Evolutionary conservation across 1,284 basidiomycete genomes (phyloP), one percentile per base, ranked within the genome.

Genomic region (Sphaerobolus stellatus): DNA sequence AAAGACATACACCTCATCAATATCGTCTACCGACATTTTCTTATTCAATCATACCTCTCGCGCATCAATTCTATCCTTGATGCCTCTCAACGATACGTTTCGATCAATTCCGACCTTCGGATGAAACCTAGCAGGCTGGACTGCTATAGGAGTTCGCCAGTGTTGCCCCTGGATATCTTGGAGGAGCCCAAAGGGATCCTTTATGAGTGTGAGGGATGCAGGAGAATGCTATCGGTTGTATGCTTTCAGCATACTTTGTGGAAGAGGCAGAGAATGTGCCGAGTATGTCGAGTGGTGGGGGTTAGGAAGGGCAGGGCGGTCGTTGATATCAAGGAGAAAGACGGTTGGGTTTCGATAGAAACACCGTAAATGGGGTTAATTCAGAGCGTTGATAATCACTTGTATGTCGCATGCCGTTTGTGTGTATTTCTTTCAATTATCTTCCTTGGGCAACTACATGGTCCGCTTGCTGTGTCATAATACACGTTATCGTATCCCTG

Each of bases 1-100:
- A 68, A 71, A 54, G 75, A 77, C 61, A 72, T 77, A 47, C 64
- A 70, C 43, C 68, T 74, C 56, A 71, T 77, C 44, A 66, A 62
- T 14, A 60, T 65, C 3, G 63, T 76, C 11, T 73, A 73, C 62
- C 65, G 66, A 3, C 58, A 68, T 44, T 75, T 76, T 52, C 56
- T 58, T 8, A 28, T 58, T n/a, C 51, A 60, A 7, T 60, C 62
- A 0, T 75, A 70, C 67, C 64, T 76, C 52, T 66, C 13, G 6
- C 9, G 24, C n/a, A 25, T 7, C 7, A 25, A 6, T 14, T 16
- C 29, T 8, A 16, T 48, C 22, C 22, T 48, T 11, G 16, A 16
- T 6, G 28, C 29, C 11, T 48, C 46, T 9, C 46, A 31, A 20
- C 46, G 46, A 6, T 48, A 48, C 33, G 46, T 48, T 7, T 28